phyloP scores from a whole-genome alignment of 2,329 filamentous ascomycete genomes.

The Monilinia fructigena region DNA sequence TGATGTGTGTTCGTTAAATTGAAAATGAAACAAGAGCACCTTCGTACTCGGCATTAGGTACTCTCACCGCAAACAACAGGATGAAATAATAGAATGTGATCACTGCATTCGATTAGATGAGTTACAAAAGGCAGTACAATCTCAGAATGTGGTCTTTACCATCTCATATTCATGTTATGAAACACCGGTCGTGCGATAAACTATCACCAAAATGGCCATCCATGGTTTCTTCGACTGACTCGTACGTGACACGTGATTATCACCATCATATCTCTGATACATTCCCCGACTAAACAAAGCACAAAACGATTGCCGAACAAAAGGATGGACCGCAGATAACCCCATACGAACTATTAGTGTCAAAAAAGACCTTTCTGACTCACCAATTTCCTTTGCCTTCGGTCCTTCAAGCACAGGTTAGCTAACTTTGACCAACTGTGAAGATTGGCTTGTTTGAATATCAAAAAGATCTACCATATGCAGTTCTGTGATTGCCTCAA shows the following conservation, averaged over 20 bases:
- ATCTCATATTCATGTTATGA: not conserved
- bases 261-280: not conserved
- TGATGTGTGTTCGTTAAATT: slow-evolving; percentile 66
- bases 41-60: too few relatives aligned
- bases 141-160: not conserved
- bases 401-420: not conserved
- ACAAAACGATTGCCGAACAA: not conserved
- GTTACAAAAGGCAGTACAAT: not conserved
- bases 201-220: not conserved
- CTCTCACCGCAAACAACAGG: not conserved
- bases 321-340: too few relatives aligned
- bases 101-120: not conserved
- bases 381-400: not conserved
- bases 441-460: not conserved
- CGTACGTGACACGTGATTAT: not conserved
- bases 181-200: not conserved
- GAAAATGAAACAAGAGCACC: not conserved
- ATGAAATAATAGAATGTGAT: not conserved
- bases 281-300: not conserved
- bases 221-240: not conserved
- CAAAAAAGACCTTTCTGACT: not conserved
- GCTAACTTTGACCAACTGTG: not conserved
- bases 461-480: slow-evolving; percentile 12
- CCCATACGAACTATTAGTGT: not conserved
- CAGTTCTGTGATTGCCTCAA: slow-evolving; percentile 11